Base-by-base conservation (phyloP, 1,139 yeast species). In the Saccharomyces hybrid region DNA sequence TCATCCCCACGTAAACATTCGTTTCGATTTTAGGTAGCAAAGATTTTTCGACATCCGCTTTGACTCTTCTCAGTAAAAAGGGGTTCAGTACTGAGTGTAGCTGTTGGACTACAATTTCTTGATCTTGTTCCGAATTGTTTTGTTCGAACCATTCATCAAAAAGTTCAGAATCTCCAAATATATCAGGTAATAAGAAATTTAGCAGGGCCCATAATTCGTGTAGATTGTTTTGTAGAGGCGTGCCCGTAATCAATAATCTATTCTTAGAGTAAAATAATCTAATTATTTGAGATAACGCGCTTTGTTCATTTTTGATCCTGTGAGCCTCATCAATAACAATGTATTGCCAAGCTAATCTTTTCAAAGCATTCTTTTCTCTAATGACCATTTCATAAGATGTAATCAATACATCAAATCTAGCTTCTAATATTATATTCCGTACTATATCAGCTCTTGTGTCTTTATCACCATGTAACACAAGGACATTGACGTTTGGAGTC, bases 51-150 rank as follows among this genome's bases (percentile, higher is more conserved):
- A 86, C 95, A 61, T 86, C 95, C 13, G 88, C 78, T 64, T 86
- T 86, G 59, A 86, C 81, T 71, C 95, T 80, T 68, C 95, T 79
- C 58, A 86, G 73, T 49, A 86, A 72, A 64, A 86, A 86, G 6
- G 95, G 95, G 56, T 83, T 80, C 57, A 91, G 76, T 4, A 93
- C 96, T 62, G 90, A 85, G 72, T 91, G 98, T 51, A 93, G 75
- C 71, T 93, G 98, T 62, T 84, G 83, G 23, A 93, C 88, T 4
- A 91, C 85, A 26, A 76, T 76, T 60, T 83, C 88, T 58, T 81
- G 82, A 47, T 79, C 79, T 26, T 67, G 70, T 5, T 72, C 74
- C 2, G 62, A 56, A 31, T 69, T 69, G 52, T 67, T 69, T 48
- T 72, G 73, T 34, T 72, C 71, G 64, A 85, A 85, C 93, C 91